A percentile compares a stretch with the other conserved stretches of the same genome.
These are phyloP conservation scores for Tulasnella calospora DNA, from an alignment of 768 basidiomycete genomes.

Conservation along the genomic window DNA sequence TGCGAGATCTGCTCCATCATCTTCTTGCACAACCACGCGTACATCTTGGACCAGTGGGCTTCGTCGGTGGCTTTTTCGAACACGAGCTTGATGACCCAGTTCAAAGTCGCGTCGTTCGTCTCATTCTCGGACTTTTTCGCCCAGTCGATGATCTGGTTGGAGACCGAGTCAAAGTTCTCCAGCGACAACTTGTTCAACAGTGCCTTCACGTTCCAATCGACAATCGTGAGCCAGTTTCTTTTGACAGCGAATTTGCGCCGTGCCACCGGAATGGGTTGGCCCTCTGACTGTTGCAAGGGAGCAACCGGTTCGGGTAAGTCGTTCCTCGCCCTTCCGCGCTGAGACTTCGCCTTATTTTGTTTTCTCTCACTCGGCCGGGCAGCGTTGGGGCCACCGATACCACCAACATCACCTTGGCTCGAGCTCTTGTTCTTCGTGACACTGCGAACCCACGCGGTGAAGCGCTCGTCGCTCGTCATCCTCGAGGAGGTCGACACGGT, in stretches of 20 bases:
- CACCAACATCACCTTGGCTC: background rate
- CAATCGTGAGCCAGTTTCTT: slow-evolving; percentile 38
- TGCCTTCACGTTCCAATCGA: slow-evolving; percentile 88
- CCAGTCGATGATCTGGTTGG: slow-evolving; percentile 90
- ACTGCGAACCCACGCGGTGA: slow-evolving; percentile 25
- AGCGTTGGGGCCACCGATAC: slow-evolving; percentile 41
- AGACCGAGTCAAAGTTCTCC: slow-evolving; percentile 95
- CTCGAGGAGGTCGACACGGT: slow-evolving; percentile 20
- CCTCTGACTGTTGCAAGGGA: slow-evolving; percentile 71
- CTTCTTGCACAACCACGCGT: slow-evolving; percentile 89
- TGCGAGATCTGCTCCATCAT: slow-evolving; percentile 91
- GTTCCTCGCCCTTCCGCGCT: slow-evolving; percentile 76
- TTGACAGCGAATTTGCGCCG: background rate
- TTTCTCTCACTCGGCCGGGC: slow-evolving; percentile 41
- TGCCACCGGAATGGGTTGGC: slow-evolving; percentile 58
- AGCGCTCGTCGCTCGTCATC: slow-evolving; percentile 26
- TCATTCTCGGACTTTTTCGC: slow-evolving; percentile 91
- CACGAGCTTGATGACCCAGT: slow-evolving; percentile 91
- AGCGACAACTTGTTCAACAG: slow-evolving; percentile 94
- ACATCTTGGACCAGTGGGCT: slow-evolving; percentile 95
- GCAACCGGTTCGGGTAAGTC: slow-evolving; percentile 67
- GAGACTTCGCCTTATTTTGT: slow-evolving; percentile 65
- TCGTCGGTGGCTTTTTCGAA: slow-evolving; percentile 98
- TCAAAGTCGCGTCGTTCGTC: slow-evolving; percentile 88
- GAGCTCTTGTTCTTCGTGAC: no score